Conservation (phyloP, 1,139 yeast genomes). For the Yamadazyma dushanensis region DNA sequence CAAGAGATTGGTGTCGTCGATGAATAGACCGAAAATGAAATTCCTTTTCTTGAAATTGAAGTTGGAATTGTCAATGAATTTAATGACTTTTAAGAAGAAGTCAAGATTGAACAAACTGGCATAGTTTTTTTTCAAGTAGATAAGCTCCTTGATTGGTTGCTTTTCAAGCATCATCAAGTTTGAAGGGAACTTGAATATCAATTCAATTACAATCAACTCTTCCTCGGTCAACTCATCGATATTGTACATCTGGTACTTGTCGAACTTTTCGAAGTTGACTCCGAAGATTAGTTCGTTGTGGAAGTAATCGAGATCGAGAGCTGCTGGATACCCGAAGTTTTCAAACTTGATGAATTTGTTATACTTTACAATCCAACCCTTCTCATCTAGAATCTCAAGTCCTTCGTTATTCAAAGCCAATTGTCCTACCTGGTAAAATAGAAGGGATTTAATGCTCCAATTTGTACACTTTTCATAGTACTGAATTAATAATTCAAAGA, state of each 20-base stretch:
- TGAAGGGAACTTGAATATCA: slow-evolving; percentile 60
- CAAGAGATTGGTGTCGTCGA: slow-evolving; percentile 52
- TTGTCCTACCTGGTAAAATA: slow-evolving; percentile 77
- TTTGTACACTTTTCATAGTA: slow-evolving; percentile 47
- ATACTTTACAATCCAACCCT: slow-evolving; percentile 68
- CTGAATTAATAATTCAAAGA: slow-evolving; percentile 54
- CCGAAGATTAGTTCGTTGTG: slow-evolving; percentile 5
- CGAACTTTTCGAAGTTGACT: slow-evolving; percentile 6
- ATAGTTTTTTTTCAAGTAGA: slow-evolving; percentile 50
- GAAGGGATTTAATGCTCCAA: slow-evolving; percentile 70
- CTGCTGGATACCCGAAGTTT: slow-evolving; percentile 12
- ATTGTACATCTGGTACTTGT: slow-evolving; percentile 9
- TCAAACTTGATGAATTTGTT: slow-evolving; percentile 43
- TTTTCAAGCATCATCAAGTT: slow-evolving; percentile 67
- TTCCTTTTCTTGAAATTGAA: slow-evolving; percentile 65
- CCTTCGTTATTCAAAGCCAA: slow-evolving; percentile 77
- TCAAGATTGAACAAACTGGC: slow-evolving; percentile 57
- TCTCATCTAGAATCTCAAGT: slow-evolving; percentile 79
- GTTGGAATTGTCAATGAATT: slow-evolving; percentile 64
- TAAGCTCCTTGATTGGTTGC: slow-evolving; percentile 64
- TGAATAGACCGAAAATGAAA: slow-evolving; percentile 67
- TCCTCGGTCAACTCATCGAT: slow-evolving; percentile 14
- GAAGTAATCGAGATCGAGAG: slow-evolving; percentile 8
- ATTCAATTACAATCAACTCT: slow-evolving; percentile 32
- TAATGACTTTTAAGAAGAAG: slow-evolving; percentile 60